A percentile compares a stretch with the other conserved stretches of the same genome.
Conservation (phyloP, 139 green algal genomes). For the Microglena sp. region DNA sequence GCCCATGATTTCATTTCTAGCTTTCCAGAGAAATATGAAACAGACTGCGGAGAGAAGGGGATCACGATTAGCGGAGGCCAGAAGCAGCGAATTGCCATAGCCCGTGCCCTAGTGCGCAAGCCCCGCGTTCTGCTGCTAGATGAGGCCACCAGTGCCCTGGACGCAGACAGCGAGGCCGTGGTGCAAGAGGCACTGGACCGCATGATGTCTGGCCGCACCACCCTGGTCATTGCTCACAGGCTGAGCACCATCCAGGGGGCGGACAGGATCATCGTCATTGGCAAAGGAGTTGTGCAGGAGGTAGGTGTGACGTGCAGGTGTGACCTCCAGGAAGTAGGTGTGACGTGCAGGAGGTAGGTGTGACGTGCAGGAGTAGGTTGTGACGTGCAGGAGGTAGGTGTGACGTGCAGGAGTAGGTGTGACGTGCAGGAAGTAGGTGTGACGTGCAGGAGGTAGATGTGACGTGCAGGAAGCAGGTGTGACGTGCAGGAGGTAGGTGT, state of each 20-base stretch:
- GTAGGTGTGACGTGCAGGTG: too few species aligned
- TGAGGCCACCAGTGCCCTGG: slow-evolving; percentile 48
- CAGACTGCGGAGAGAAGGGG: slow-evolving; percentile 72
- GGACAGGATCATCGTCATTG: slow-evolving; percentile 68
- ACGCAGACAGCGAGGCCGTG: slow-evolving; percentile 52
- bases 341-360: too few species aligned
- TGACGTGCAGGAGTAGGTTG: too few species aligned
- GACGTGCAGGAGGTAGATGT: too few species aligned
- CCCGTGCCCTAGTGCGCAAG: slow-evolving; percentile 70
- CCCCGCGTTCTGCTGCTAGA: slow-evolving; percentile 52
- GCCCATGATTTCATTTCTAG: slow-evolving; percentile 70
- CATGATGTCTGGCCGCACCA: slow-evolving; percentile 71
- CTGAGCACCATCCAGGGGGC: slow-evolving; percentile 80
- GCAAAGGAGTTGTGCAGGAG: slow-evolving; percentile 44
- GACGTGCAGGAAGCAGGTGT: too few species aligned
- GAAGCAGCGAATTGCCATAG: slow-evolving; percentile 92
- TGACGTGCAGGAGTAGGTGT: too few species aligned
- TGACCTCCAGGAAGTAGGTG: too few species aligned
- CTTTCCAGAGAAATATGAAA: slow-evolving; percentile 78
- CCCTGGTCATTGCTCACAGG: slow-evolving; percentile 86
- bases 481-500: too few species aligned
- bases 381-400: too few species aligned
- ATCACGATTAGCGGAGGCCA: slow-evolving; percentile 66
- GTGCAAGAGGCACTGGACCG: slow-evolving; percentile 86
- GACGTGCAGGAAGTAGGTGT: too few species aligned